Evolutionary conservation across 305 asterid genomes (phyloP), one percentile per base, ranked within the genome.

Genomic region (Solanum hybrid): DNA sequence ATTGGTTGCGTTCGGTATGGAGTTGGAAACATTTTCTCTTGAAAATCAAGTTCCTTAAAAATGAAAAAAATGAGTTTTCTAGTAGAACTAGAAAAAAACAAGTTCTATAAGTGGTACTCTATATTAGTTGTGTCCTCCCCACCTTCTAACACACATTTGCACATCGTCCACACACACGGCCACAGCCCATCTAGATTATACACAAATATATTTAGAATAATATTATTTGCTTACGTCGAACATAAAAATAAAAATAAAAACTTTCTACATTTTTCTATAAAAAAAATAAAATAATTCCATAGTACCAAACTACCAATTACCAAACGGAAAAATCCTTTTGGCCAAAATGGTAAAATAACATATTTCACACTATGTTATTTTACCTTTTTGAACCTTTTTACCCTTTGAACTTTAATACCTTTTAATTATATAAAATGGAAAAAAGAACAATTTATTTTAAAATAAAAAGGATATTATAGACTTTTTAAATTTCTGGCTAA

Each of bases 401-500:
- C 51, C 6, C 1, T 40, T 40, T 40, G 11, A 40, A 40, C 2
- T 40, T 40, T 40, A 40, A 40, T 40, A 40, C 17, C 2, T 40
- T 40, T 40, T 11, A 40, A 40, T 40, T 12, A 42, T 42, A 42
- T 42, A 42, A 42, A 42, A 42, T 42, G 17, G 6, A 4, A 42
- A 42, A 42, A 11, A 42, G 56, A 42, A 1, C 17, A 12, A 42
- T 42, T 42, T 42, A 42, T 42, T 42, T 42, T 42, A 12, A 42
- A 42, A 42, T 42, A 42, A 42, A 42, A 42, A 12, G 6, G 6
- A 42, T 42, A 42, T 42, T 42, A 42, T 42, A 12, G 56, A 12
- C 0, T 42, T 42, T 42, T 42, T 12, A 42, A 12, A 4, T 42
- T 12, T 42, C 0, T 11, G 2, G 0, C 0, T 5, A 38, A 38